Base-by-base conservation (phyloP, 331 rosid genomes). In the Telfairia occidentalis region DNA sequence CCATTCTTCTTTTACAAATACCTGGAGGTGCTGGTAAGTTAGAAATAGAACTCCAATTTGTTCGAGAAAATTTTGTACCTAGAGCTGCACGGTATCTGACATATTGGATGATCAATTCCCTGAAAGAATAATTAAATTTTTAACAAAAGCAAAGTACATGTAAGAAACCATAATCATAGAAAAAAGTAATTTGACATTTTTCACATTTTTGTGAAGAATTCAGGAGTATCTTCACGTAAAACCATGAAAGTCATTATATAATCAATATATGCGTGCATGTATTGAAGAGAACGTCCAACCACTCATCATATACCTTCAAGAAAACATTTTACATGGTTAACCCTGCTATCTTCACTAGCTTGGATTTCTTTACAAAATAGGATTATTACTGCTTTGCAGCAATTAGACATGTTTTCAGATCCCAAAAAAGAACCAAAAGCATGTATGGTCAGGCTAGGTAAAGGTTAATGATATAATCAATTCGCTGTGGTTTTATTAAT, bases 91-190 rank as follows among this genome's bases (percentile, higher is more conserved):
- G 98, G 76, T 87, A 77, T 84, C 87, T 87, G 77, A 78, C 96
- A 78, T 95, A 95, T 78, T 91, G 96, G 81, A 92, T 84, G 85
- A 91, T 78, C 92, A 91, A 73, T 79, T 86, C 83, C 92, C 97
- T 95, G 90, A 72, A 83, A 88, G 60, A 64, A 80, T 16, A 29
- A 75, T 37, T 40, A 15, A 69, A 78, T 67, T 30, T 76, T 11
- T 57, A 43, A 45, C 3, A 28, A 28, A 53, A 43, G 71, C 30
- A 61, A 76, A 79, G 54, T 23, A 49, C 37, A 35, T 16, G 38
- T 19, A 35, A 66, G 78, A 48, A 45, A 15, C 0, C 2, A 63
- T 15, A 12, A 2, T 42, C 2, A 21, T 24, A 42, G 4, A 61
- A 69, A 64, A 69, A 78, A 48, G 12, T 16, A 55, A 54, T 7